Base-by-base conservation (phyloP, 352 stramenopile genomes). In the Aphanomyces invadans region DNA sequence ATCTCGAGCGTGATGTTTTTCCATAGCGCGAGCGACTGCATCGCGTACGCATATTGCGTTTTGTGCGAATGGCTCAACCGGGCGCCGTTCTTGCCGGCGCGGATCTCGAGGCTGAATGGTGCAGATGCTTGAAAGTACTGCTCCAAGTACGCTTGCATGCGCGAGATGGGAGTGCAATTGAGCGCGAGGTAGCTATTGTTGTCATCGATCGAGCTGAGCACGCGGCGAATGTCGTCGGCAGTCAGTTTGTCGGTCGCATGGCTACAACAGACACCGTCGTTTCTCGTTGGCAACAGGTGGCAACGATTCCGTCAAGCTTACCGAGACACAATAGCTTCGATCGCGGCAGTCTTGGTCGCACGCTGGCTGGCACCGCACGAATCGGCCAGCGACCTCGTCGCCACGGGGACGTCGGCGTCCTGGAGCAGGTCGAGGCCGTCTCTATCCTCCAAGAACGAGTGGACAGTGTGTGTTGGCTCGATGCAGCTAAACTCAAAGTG, bases 401-500 rank as follows among this genome's bases (percentile, higher is more conserved):
- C 89, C 17, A 72, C 56, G 26, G 77, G 63, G 39, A 92, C 78
- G 29, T 84, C 77, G 7, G 71, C 62, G 75, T 97, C 91, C 28
- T 76, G 33, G 31, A 97, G 74, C 54, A 97, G 71, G 1, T 79
- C 73, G 45, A 92, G 68, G 15, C 74, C 77, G 12, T 88, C 72
- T 21, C 72, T 70, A 54, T 87, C 73, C 54, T 92, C 67, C 21
- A 97, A 71, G 68, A 95, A 87, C 11, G 76, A 73, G 23, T 65
- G 70, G 2, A 97, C 89, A 28, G 90, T 95, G 55, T 80, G 73
- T 33, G 90, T 87, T 5, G 71, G 73, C 29, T 69, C 71, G 33
- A 88, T 77, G 59, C 80, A 88, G 26, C 79, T 90, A 63, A 97
- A 95, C 31, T 83, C 86, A 0, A 96, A 62, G 61, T 81, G 78